Conservation (phyloP, 495 filamentous ascomycete species). For the Umbilicaria muhlenbergii region DNA sequence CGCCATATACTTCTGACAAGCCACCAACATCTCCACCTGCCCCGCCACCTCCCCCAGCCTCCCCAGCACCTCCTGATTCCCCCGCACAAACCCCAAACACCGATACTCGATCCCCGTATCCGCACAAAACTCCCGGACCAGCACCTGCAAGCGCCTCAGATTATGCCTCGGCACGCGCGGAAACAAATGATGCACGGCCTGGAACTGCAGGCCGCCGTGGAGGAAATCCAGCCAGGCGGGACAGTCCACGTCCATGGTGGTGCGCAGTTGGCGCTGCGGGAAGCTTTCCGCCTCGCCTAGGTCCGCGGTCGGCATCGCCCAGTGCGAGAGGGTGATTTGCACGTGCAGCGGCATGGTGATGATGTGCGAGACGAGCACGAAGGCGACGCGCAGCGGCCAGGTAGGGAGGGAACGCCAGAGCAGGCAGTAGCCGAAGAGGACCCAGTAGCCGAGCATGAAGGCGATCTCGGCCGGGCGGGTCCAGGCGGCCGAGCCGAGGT, state of each 20-base stretch:
- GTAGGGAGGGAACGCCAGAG: slow-evolving; percentile 26
- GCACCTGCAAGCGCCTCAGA: slow-evolving; percentile 22
- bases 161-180: slow-evolving; percentile 31
- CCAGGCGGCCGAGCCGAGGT: slow-evolving; percentile 23
- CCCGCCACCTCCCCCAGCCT: slow-evolving; percentile 4
- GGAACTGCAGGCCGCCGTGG: slow-evolving; percentile 34
- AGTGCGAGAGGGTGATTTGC: slow-evolving; percentile 37
- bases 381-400: slow-evolving; percentile 26
- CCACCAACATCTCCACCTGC: slow-evolving; percentile 6
- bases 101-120: slow-evolving; percentile 28
- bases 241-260: slow-evolving; percentile 35
- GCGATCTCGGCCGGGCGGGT: slow-evolving; percentile 15
- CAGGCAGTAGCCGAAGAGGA: slow-evolving; percentile 29
- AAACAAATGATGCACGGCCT: slow-evolving; percentile 33
- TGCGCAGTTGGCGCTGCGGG: slow-evolving; percentile 30
- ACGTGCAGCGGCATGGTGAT: slow-evolving; percentile 33
- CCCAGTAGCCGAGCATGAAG: slow-evolving; percentile 23
- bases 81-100: slow-evolving; percentile 21
- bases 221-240: slow-evolving; percentile 31
- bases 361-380: slow-evolving; percentile 30
- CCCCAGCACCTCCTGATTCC: slow-evolving; percentile 6
- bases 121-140: slow-evolving; percentile 27
- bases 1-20: slow-evolving; percentile 9
- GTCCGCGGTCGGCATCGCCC: slow-evolving; percentile 32
- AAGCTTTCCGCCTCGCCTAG: slow-evolving; percentile 31